Conservation (phyloP, 164 flowering plant species). For the Magnolia kwangsiensis region DNA sequence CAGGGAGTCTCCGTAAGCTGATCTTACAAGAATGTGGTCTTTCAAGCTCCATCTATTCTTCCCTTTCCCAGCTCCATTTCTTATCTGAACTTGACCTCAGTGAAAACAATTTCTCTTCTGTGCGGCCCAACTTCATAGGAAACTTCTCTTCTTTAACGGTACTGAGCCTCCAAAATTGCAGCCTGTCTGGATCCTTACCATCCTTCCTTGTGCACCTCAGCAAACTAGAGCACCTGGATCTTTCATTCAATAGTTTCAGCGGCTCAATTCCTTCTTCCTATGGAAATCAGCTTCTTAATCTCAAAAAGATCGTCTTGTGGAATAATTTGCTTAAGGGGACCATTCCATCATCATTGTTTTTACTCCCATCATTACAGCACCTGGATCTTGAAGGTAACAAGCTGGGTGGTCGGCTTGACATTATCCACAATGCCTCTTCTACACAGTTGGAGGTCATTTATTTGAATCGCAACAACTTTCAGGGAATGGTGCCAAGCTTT, state of each 20-base stretch:
- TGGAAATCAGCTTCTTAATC: slow-evolving; percentile 21
- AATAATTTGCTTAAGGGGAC: slow-evolving; percentile 35
- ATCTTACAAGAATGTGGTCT: no score
- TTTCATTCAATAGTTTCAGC: slow-evolving; percentile 23
- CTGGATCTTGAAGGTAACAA: slow-evolving; percentile 29
- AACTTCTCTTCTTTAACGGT: neutral
- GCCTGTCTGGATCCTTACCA: slow-evolving; percentile 4
- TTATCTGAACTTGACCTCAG: neutral
- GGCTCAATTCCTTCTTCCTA: slow-evolving; percentile 27
- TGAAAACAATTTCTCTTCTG: neutral
- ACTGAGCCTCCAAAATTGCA: neutral
- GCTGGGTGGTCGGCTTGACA: slow-evolving; percentile 26
- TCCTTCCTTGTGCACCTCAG: slow-evolving; percentile 21
- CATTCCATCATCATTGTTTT: slow-evolving; percentile 36
- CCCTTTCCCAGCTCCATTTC: neutral
- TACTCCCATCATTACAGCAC: slow-evolving; percentile 28
- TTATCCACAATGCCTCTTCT: slow-evolving; percentile 12
- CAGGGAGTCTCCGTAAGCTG: no score
- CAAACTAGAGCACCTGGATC: slow-evolving; percentile 24
- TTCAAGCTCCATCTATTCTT: neutral
- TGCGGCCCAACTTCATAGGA: neutral
- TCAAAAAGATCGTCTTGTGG: slow-evolving; percentile 25
- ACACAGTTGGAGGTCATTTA: slow-evolving; percentile 11
- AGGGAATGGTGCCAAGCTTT: slow-evolving; percentile 31
- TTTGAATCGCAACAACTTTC: slow-evolving; percentile 26